A percentile compares a stretch with the other conserved stretches of the same genome.
phyloP scores from a whole-genome alignment of 2,329 filamentous ascomycete species.

The Lasiodiplodia hormozganensis region DNA sequence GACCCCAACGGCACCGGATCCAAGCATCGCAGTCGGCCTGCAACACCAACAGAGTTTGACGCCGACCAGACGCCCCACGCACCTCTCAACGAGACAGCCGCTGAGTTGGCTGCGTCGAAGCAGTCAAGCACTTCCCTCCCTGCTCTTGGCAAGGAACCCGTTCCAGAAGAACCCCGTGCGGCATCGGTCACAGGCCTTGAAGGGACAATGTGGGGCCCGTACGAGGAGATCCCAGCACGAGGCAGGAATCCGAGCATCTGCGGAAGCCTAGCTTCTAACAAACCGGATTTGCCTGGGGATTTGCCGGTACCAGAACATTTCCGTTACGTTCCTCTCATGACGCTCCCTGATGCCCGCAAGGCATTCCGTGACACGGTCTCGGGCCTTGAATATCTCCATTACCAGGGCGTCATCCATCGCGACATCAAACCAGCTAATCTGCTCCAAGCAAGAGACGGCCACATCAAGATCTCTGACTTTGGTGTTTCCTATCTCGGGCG shows the following conservation, averaged over 20 bases:
- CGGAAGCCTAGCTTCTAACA: slow-evolving; percentile 71
- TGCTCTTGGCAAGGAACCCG: slow-evolving; percentile 21
- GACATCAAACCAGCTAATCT: slow-evolving; percentile 76
- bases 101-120: slow-evolving; percentile 21
- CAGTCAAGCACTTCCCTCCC: slow-evolving; percentile 28
- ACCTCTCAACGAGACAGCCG: slow-evolving; percentile 25
- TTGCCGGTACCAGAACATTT: slow-evolving; percentile 83
- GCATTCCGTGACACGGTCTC: slow-evolving; percentile 93
- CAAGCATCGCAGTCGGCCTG: slow-evolving; percentile 18
- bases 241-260: slow-evolving; percentile 81
- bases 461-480: slow-evolving; percentile 98
- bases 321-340: slow-evolving; percentile 92
- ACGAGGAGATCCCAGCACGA: slow-evolving; percentile 64
- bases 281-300: slow-evolving; percentile 60
- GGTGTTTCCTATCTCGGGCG: slow-evolving; percentile 96
- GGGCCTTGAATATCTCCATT: slow-evolving; percentile 84
- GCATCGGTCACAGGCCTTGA: slow-evolving; percentile 65
- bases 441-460: slow-evolving; percentile 81
- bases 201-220: slow-evolving; percentile 78
- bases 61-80: slow-evolving; percentile 28
- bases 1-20: slow-evolving; percentile 9
- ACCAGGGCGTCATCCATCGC: slow-evolving; percentile 59
- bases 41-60: slow-evolving; percentile 24
- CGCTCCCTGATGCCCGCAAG: slow-evolving; percentile 78
- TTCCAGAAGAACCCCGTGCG: slow-evolving; percentile 22